A percentile compares a stretch with the other conserved stretches of the same genome.
Evolutionary conservation across 805 yeast genomes (phyloP).

Genomic region (Yamadazyma philogaea): DNA sequence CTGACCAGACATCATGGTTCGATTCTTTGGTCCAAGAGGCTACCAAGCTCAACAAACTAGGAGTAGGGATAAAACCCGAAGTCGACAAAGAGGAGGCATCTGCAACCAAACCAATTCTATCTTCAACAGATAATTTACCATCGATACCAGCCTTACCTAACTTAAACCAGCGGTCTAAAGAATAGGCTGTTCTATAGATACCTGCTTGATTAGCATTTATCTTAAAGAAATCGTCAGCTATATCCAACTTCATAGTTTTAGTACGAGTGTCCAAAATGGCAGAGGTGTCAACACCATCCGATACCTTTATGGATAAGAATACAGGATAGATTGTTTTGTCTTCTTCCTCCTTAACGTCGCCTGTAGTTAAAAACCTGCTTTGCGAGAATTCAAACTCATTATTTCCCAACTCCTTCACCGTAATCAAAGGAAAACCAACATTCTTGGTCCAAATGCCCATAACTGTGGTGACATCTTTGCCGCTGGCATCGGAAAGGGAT

Average conservation of each 20-base stretch:
- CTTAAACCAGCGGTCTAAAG: conserved; percentile 61
- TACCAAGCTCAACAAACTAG: conserved; percentile 57
- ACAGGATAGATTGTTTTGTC: conserved; percentile 67
- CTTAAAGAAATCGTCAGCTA: conserved; percentile 54
- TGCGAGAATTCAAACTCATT: conserved; percentile 58
- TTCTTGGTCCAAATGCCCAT: conserved; percentile 82
- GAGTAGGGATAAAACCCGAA: conserved; percentile 65
- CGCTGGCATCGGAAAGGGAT: conserved; percentile 65
- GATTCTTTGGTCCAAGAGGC: conserved; percentile 57
- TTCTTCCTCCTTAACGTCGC: conserved; percentile 74
- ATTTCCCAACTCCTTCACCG: conserved; percentile 54
- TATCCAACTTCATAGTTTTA: conserved; percentile 38
- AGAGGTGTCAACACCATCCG: conserved; percentile 58
- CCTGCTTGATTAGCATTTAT: conserved; percentile 73
- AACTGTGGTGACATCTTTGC: conserved; percentile 65
- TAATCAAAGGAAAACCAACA: conserved; percentile 72
- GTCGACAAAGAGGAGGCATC: conserved; percentile 71
- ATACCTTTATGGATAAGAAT: conserved; percentile 61
- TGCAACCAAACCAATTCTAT: conserved; percentile 77
- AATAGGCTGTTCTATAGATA: conserved; percentile 69
- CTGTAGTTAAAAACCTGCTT: conserved; percentile 71
- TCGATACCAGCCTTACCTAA: conserved; percentile 59
- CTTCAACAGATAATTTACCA: conserved; percentile 65
- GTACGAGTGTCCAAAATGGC: conserved; percentile 48
- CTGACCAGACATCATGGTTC: conserved; percentile 67